Evolutionary conservation across 2,329 filamentous ascomycete genomes (phyloP).

Genomic region (Cyphellophora europaea): DNA sequence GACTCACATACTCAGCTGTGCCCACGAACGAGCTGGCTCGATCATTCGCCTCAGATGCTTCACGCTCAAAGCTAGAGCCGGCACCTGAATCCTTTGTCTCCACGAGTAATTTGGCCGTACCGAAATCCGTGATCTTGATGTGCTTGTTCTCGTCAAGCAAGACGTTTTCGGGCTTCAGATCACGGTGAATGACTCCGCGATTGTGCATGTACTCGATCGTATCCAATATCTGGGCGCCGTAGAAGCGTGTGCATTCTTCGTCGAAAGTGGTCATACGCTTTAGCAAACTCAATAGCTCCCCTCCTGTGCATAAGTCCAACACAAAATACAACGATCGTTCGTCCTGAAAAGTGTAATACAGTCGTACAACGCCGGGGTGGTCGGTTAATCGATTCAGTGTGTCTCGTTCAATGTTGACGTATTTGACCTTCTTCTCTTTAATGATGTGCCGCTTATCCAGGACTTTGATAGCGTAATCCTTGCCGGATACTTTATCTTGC

Average conservation of each 20-base stretch:
- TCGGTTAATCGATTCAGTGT: constrained; percentile 92
- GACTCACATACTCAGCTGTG: constrained; percentile 96
- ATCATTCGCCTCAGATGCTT: constrained; percentile 37
- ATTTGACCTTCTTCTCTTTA: constrained; percentile 99
- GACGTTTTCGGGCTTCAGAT: constrained; percentile 95
- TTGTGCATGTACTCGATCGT: constrained; percentile 98
- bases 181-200: constrained; percentile 88
- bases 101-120: constrained; percentile 87
- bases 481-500: constrained; percentile 84
- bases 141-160: constrained; percentile 93
- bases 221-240: constrained; percentile 90
- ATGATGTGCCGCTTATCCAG: constrained; percentile 98
- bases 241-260: constrained; percentile 87
- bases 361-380: constrained; percentile 87
- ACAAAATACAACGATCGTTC: constrained; percentile 95
- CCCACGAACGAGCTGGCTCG: constrained; percentile 92
- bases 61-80: constrained; percentile 29
- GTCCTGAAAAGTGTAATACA: constrained; percentile 99
- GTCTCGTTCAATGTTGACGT: constrained; percentile 99
- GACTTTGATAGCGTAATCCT: constrained; percentile 97
- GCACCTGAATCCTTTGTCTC: constrained; percentile 34
- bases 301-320: constrained; percentile 82
- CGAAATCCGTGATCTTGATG: constrained; percentile 97
- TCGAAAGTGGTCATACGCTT: constrained; percentile 95
- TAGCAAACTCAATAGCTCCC: constrained; percentile 81